These are phyloP conservation scores for Diaporthe citrichinensis DNA, from an alignment of 2,329 filamentous ascomycete species.

Conservation along the genomic window DNA sequence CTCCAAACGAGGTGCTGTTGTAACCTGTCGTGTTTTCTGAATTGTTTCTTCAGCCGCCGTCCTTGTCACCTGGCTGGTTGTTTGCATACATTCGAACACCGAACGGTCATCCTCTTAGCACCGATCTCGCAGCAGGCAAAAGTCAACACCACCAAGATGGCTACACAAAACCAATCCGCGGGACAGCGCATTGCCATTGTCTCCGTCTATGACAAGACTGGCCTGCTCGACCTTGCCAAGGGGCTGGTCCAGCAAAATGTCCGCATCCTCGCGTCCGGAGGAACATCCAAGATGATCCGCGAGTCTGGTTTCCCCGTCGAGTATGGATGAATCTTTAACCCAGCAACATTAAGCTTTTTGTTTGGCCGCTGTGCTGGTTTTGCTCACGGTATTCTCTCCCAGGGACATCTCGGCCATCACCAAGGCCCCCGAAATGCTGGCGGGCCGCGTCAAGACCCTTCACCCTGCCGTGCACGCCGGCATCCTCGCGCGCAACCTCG, in stretches of 20 bases:
- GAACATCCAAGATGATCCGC: slow-evolving; percentile 95
- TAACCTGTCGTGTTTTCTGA: slow-evolving; percentile 9
- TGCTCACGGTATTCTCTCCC: slow-evolving; percentile 39
- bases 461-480: slow-evolving; percentile 93
- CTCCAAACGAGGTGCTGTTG: background rate
- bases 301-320: slow-evolving; percentile 97
- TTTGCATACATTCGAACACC: background rate
- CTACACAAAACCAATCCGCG: slow-evolving; percentile 50
- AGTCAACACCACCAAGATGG: slow-evolving; percentile 6
- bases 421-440: slow-evolving; percentile 96
- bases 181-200: slow-evolving; percentile 84
- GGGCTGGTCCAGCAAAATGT: slow-evolving; percentile 91
- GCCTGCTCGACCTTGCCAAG: slow-evolving; percentile 91
- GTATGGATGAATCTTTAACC: slow-evolving; percentile 60
- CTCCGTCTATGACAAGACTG: slow-evolving; percentile 99
- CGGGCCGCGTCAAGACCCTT: slow-evolving; percentile 88
- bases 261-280: slow-evolving; percentile 92
- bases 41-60: slow-evolving; percentile 13
- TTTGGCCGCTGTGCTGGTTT: background rate
- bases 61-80: slow-evolving; percentile 21
- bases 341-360: background rate
- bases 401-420: slow-evolving; percentile 99
- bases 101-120: background rate
- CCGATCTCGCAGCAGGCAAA: slow-evolving; percentile 27
- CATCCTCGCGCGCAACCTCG: slow-evolving; percentile 94